Conservation (phyloP, 148 eudicot genomes). For the Rhododendron griersonianum region DNA sequence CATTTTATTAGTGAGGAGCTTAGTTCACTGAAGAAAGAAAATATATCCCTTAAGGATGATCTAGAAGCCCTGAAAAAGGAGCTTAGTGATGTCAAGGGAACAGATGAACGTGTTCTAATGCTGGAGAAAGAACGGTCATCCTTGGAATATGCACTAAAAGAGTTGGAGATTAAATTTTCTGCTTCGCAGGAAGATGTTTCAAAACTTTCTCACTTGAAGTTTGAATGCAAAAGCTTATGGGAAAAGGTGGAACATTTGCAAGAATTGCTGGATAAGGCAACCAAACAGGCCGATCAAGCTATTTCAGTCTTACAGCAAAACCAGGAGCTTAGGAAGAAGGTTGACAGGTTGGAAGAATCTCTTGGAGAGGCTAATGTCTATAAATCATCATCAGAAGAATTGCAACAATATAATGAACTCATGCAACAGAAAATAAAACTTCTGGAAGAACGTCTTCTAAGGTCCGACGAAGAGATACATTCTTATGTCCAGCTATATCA, state of each 20-base stretch:
- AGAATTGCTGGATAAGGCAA: constrained; percentile 60
- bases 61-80: constrained; percentile 48
- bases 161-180: constrained; percentile 60
- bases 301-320: constrained; percentile 65
- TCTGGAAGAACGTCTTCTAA: constrained; percentile 79
- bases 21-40: constrained; percentile 60
- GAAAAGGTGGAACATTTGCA: constrained; percentile 72
- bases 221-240: constrained; percentile 58
- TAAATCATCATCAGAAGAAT: constrained; percentile 65
- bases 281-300: constrained; percentile 90
- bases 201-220: constrained; percentile 48
- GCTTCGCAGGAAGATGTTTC: constrained; percentile 63
- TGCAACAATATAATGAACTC: constrained; percentile 64
- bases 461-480: constrained; percentile 77
- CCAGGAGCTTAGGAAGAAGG: constrained; percentile 77
- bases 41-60: constrained; percentile 55
- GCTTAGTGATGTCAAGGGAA: constrained; percentile 50
- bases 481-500: constrained; percentile 78
- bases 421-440: constrained; percentile 78
- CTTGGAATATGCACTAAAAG: constrained; percentile 56
- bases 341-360: constrained; percentile 75
- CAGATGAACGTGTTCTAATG: constrained; percentile 55
- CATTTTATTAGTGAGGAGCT: constrained; percentile 53
- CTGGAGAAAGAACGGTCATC: constrained; percentile 56
- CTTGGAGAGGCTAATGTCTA: constrained; percentile 60